Evolutionary conservation across 148 eudicot genomes (phyloP).

Genomic region (Chenopodium album): DNA sequence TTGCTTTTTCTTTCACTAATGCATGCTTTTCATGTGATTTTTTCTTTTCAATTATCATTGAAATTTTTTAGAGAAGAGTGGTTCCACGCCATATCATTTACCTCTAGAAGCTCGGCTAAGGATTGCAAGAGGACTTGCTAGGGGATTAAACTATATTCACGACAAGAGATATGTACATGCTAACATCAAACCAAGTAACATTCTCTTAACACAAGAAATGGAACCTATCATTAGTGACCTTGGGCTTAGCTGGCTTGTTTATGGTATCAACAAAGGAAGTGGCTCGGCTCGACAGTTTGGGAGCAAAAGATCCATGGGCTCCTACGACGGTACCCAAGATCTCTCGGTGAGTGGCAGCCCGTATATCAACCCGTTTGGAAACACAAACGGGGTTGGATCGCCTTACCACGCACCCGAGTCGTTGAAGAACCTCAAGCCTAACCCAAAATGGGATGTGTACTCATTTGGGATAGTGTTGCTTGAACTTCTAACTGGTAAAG

Average conservation of each 20-base stretch:
- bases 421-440: conserved; percentile 62
- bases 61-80: conserved; percentile 50
- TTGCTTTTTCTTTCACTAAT: conserved; percentile 34
- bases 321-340: conserved; percentile 40
- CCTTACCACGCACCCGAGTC: conserved; percentile 93
- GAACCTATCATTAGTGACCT: conserved; percentile 82
- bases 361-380: conserved; percentile 33
- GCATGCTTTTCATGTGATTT: conserved; percentile 13
- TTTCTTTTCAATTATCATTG: background rate
- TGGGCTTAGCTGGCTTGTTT: conserved; percentile 63
- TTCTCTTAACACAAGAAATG: conserved; percentile 72
- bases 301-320: conserved; percentile 50
- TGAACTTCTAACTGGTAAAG: conserved; percentile 81
- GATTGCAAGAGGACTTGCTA: conserved; percentile 85
- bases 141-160: conserved; percentile 78
- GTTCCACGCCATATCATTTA: conserved; percentile 68
- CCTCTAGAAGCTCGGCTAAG: conserved; percentile 60
- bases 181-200: conserved; percentile 87
- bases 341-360: conserved; percentile 42
- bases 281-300: conserved; percentile 65
- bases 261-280: conserved; percentile 36
- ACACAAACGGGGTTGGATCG: conserved; percentile 46
- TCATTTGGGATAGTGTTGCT: conserved; percentile 82
- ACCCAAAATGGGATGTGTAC: conserved; percentile 90
- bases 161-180: conserved; percentile 90